Evolutionary conservation across 257 asterid species (phyloP), one percentile per base, ranked within the genome.

Genomic region (Marsdenia floribunda): DNA sequence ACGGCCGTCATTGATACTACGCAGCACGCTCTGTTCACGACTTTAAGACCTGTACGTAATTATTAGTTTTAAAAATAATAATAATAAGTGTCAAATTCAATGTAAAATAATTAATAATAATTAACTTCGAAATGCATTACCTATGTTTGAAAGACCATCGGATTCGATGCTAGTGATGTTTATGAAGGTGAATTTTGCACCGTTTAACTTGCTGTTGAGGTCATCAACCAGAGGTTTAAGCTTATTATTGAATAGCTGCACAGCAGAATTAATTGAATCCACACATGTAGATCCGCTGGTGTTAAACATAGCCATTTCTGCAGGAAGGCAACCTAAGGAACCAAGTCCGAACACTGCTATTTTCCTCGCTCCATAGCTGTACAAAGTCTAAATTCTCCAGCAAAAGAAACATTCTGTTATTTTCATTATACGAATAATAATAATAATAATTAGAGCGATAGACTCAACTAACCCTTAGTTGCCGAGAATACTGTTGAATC

Each of bases 351-450:
- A 83, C 0, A 89, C 71, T 0, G 89, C 89, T 3, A 87, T 44
- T 73, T 86, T 90, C 61, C 95, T 81, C 59, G 95, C 87, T 58
- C 92, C 95, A 0, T 11, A 3, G 2, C 38, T 6, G 70, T 87
- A 84, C 77, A 90, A 71, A 8, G 2, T 59, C 96, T 90, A 67
- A 38, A 38, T 5, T 38, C 42, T 38, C 42, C 42, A 38, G 6
- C 33, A 29, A 0, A 29, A 29, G 33, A 29, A 29, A 29, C 33
- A 29, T 29, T 29, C 33, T 29, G 33, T 29, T 29, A 29, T 29
- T 29, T 29, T 29, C 33, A 29, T 29, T 29, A 29, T 29, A 29
- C 33, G 33, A 29, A 29, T 29, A 29, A 1, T 29, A 29, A 29
- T 29, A 29, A 29, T 29, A 29, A 29, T 29, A 29, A 29, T 29